Evolutionary conservation across 2,329 filamentous ascomycete genomes (phyloP), one percentile per base, ranked within the genome.

Genomic region (Purpureocillium takamizusanense): DNA sequence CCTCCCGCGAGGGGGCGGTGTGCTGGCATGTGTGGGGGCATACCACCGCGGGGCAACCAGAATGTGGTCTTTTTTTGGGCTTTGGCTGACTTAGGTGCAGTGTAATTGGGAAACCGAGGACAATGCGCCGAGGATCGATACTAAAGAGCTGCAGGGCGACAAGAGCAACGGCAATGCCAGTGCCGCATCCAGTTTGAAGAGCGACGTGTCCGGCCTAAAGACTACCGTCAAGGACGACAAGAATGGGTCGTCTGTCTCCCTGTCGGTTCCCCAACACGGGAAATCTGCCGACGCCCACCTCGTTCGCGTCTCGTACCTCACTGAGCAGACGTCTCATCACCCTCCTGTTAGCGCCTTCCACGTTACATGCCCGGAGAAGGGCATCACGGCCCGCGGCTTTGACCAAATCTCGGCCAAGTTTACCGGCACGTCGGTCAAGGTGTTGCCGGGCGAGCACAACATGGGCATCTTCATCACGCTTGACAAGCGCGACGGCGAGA

Each of bases 321-420:
- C 92, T 18, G 92, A 98, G 64, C 92, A 98, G 65, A 98, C 92
- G 8, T 95, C 88, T 7, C 92, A 98, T 54, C 92, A 98, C 62
- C 92, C 92, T 27, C 92, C 92, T 9, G 90, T 98, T 48, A 97
- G 90, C 50, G 92, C 92, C 12, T 98, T 94, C 62, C 90, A 86
- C 60, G 81, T 95, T 46, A 83, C 88, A 55, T 98, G 92, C 56
- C 88, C 89, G 1, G 85, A 94, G 49, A 89, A 87, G 56, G 92
- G 90, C 21, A 75, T 98, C 47, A 79, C 78, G 29, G 92, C 92
- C 13, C 76, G 83, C 42, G 92, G 92, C 2, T 98, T 90, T 56
- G 92, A 98, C 56, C 92, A 98, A 66, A 81, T 98, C 52, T 90
- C 85, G 50, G 92, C 92, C 55, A 97, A 95, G 62, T 98, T 98